Evolutionary conservation across 768 basidiomycete species (phyloP).

Genomic region (Podaxis sp.): DNA sequence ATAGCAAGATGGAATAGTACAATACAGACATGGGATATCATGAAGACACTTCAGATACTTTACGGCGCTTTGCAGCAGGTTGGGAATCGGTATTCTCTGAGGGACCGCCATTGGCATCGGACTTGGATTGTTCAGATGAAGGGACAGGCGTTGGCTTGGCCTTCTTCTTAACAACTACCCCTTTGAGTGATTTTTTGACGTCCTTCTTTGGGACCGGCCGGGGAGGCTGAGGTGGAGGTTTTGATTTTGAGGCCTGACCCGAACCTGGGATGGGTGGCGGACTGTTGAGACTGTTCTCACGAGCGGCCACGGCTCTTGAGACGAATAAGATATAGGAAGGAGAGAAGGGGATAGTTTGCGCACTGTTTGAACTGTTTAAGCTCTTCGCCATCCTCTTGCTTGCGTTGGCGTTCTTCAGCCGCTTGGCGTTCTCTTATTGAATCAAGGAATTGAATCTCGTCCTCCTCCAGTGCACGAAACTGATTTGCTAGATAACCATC

Average conservation of each 20-base stretch:
- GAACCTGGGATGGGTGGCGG: slow-evolving; percentile 42
- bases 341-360: slow-evolving; percentile 18
- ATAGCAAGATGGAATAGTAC: background rate
- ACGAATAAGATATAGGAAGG: slow-evolving; percentile 9
- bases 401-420: slow-evolving; percentile 74
- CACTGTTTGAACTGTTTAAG: slow-evolving; percentile 79
- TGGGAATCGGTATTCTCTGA: slow-evolving; percentile 19
- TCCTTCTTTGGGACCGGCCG: slow-evolving; percentile 55
- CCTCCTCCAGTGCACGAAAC: slow-evolving; percentile 86
- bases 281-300: slow-evolving; percentile 48
- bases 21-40: background rate
- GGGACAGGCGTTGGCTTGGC: slow-evolving; percentile 36
- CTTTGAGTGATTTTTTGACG: slow-evolving; percentile 67
- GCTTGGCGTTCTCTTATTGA: slow-evolving; percentile 75
- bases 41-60: slow-evolving; percentile 35
- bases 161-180: slow-evolving; percentile 81
- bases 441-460: slow-evolving; percentile 88
- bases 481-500: slow-evolving; percentile 62
- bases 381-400: slow-evolving; percentile 76
- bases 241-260: slow-evolving; percentile 28
- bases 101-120: slow-evolving; percentile 5
- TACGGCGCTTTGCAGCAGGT: slow-evolving; percentile 61
- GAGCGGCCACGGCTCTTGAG: slow-evolving; percentile 66
- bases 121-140: slow-evolving; percentile 13
- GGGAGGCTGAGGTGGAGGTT: slow-evolving; percentile 28